Conservation (phyloP, 768 basidiomycete genomes). For the Rhizopogon vesiculosus region DNA sequence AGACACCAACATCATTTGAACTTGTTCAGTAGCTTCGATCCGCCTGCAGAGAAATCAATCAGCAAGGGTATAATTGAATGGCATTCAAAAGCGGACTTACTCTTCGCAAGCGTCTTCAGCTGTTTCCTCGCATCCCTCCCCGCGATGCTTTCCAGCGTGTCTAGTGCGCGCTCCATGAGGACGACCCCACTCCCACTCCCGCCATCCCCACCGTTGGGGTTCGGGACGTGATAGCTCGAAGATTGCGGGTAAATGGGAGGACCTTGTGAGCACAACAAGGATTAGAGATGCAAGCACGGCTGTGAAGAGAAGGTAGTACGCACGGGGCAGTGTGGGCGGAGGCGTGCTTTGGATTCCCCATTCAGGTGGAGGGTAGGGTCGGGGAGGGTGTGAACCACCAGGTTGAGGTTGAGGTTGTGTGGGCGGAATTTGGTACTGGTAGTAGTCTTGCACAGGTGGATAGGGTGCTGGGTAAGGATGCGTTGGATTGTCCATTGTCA, state of each 20-base stretch:
- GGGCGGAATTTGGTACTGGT: neutral
- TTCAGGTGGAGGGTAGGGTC: neutral
- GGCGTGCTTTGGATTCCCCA: constrained; percentile 16
- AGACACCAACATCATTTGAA: constrained; percentile 1
- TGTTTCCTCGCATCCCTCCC: constrained; percentile 46
- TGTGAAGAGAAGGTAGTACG: constrained; percentile 18
- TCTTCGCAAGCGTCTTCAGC: constrained; percentile 46
- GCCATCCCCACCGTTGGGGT: constrained; percentile 2
- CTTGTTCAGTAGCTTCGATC: constrained; percentile 10
- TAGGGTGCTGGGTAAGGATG: neutral
- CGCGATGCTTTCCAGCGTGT: constrained; percentile 52
- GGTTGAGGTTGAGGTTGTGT: neutral
- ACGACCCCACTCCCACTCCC: neutral
- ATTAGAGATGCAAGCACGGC: neutral
- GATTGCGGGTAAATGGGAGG: constrained; percentile 7
- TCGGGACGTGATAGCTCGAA: constrained; percentile 7
- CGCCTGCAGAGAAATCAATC: constrained; percentile 1
- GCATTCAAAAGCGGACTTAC: constrained; percentile 33
- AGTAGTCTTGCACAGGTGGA: neutral
- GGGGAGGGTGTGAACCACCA: neutral
- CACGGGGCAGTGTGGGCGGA: constrained; percentile 34
- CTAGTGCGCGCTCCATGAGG: constrained; percentile 34
- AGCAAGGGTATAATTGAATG: neutral
- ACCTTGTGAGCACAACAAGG: constrained; percentile 1
- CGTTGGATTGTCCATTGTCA: neutral